Base-by-base conservation (phyloP, 306 rosid species). In the Psophocarpus tetragonolobus region DNA sequence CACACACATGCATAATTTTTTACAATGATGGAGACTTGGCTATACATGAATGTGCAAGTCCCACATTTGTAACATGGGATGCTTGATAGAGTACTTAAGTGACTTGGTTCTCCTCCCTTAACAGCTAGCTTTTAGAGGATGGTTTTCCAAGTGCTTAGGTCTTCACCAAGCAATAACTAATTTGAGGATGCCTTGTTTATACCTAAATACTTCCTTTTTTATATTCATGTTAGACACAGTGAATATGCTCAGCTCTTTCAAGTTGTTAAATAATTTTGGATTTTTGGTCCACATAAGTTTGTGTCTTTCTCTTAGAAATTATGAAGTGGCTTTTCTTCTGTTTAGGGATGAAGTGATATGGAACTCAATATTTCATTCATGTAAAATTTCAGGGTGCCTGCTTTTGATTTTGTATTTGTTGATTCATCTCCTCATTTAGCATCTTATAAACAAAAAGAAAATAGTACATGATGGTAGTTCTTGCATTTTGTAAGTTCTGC, bases 361-460 rank as follows among this genome's bases (percentile, higher is more conserved):
- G 60, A n/a, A 33, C 29, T 29, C 47, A 30, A 80, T 24, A 33
- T 61, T 42, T 45, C 4, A 38, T n/a, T 18, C 4, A 18, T 8
- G 32, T 42, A n/a, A 29, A 20, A 13, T 66, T 51, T 78, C 24
- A 21, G 39, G 56, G 26, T 58, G 24, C 50, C 50, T 74, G 50
- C 14, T 61, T 42, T 58, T 58, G 12, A 44, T 38, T 24, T 47
- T 47, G 53, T 35, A 60, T 54, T 44, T 65, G 70, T 73, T 33
- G 15, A 47, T 27, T 50, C n/a, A 11, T 48, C 41, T 60, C 36
- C 38, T 17, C 33, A 8, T 42, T 47, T 48, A 42, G 24, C 33
- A 42, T 44, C 41, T 41, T n/a, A 6, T 56, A 24, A 72, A 32
- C 67, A 44, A 27, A 36, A 68, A 39, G 71, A 68, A 84, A 53